These are phyloP conservation scores for Achaetomium macrosporum DNA, from an alignment of 2,329 filamentous ascomycete species.

Conservation along the genomic window DNA sequence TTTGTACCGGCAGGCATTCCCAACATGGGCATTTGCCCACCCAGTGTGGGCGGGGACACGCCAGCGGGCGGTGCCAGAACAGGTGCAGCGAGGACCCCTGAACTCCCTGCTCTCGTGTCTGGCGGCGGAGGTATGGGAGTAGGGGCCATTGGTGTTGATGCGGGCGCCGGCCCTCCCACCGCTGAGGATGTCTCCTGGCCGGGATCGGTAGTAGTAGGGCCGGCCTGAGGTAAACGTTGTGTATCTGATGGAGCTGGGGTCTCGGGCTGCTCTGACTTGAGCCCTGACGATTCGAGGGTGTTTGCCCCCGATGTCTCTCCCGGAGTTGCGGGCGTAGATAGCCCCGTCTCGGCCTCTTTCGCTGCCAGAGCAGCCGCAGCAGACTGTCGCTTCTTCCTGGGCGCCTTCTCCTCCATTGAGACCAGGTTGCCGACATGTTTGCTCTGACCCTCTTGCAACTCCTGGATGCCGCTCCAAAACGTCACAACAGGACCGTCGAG, in stretches of 20 bases:
- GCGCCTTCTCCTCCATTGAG: slow-evolving; percentile 54
- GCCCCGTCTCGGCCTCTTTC: slow-evolving; percentile 25
- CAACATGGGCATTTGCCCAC: slow-evolving; percentile 25
- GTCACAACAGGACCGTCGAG: slow-evolving; percentile 85
- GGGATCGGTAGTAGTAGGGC: neutral
- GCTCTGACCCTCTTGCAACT: slow-evolving; percentile 71
- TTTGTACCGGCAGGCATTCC: slow-evolving; percentile 21
- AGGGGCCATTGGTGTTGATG: slow-evolving; percentile 20
- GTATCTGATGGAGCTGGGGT: slow-evolving; percentile 13
- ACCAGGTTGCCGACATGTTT: slow-evolving; percentile 63
- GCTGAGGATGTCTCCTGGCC: slow-evolving; percentile 14
- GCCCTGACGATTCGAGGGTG: slow-evolving; percentile 6
- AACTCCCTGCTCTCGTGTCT: slow-evolving; percentile 15
- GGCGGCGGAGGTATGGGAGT: slow-evolving; percentile 21
- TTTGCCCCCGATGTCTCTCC: slow-evolving; percentile 16
- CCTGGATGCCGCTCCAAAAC: slow-evolving; percentile 87
- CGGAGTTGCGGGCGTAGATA: slow-evolving; percentile 8
- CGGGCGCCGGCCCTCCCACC: slow-evolving; percentile 15
- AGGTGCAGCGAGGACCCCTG: slow-evolving; percentile 26
- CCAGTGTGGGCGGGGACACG: slow-evolving; percentile 20
- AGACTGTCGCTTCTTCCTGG: slow-evolving; percentile 45
- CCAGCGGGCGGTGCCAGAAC: slow-evolving; percentile 27
- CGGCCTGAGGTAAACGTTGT: neutral
- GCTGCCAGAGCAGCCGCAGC: slow-evolving; percentile 30
- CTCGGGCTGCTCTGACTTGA: slow-evolving; percentile 11